Evolutionary conservation across 192 early-diverging fungal species (phyloP), one percentile per base, ranked within the genome.

Genomic region (Coemansia sp.): DNA sequence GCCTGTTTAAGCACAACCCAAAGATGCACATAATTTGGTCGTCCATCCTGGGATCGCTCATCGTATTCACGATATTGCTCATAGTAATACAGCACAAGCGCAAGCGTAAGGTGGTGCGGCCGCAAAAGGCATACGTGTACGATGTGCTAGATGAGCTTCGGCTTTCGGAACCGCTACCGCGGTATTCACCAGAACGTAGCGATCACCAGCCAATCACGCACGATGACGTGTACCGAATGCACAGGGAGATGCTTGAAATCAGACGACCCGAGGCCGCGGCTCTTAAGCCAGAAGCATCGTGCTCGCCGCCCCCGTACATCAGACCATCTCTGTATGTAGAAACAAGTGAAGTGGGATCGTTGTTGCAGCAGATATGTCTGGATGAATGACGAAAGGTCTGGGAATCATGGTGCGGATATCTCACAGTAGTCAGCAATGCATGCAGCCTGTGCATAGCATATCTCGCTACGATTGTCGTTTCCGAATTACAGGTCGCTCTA

Each of bases 91-190:
- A 38, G 36, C 4, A 55, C 14, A 14, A 31, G 54, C 31, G 31
- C 28, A 13, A 37, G 53, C 22, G 53, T 3, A 31, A 33, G 9
- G 6, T 17, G 3, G 0, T 25, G 4, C 45, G 22, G 33, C 22
- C 11, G 20, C 40, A 13, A 25, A 20, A 23, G 8, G 15, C 22
- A 10, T 23, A 29, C n/a, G 27, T 42, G 3, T 42, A 38, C 8
- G 53, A 65, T 6, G 19, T 27, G 8, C 23, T 55, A 2, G 72
- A 61, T 4, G 42, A 41, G 17, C 30, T 19, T 1, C 57, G 67
- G 3, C 28, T 30, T 38, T 61, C 50, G 4, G 72, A 75, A 19
- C 72, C 72, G 7, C 53, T 68, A 27, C 72, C 72, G 19, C 42
- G 62, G 27, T 75, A 75, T 34, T 65, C 67, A 14, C 62, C 72